These are phyloP conservation scores for Apium graveolens DNA, from an alignment of 129 eudicot species.

Conservation along the genomic window DNA sequence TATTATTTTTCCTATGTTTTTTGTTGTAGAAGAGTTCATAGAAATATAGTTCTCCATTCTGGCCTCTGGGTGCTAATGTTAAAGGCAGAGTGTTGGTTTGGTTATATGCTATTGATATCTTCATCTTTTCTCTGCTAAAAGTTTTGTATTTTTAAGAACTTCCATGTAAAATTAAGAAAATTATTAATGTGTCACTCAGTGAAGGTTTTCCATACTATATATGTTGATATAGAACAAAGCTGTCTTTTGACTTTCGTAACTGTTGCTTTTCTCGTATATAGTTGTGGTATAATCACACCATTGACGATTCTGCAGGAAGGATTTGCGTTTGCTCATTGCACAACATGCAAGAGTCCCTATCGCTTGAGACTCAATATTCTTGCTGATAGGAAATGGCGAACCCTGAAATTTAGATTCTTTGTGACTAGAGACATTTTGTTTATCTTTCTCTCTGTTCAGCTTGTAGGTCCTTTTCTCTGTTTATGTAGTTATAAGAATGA, in stretches of 20 bases:
- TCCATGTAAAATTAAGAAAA: not conserved
- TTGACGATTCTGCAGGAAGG: constrained; percentile 65
- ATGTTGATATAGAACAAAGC: not conserved
- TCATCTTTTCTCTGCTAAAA: not conserved
- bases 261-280: not conserved
- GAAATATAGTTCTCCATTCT: not conserved
- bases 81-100: not conserved
- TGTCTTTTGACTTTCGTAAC: not conserved
- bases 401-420: constrained; percentile 91
- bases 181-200: not conserved
- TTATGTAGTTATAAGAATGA: constrained; percentile 2
- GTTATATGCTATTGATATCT: not conserved
- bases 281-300: not conserved
- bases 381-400: constrained; percentile 96
- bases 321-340: constrained; percentile 98
- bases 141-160: not conserved
- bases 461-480: constrained; percentile 45
- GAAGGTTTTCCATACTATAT: not conserved
- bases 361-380: constrained; percentile 76
- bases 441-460: constrained; percentile 85
- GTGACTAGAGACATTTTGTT: constrained; percentile 91
- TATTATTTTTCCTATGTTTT: too few relatives aligned
- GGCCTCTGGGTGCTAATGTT: not conserved
- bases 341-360: constrained; percentile 98
- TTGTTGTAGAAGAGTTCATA: too few relatives aligned